phyloP scores from a whole-genome alignment of 2,329 filamentous ascomycete genomes.

The Botrytis medusae region DNA sequence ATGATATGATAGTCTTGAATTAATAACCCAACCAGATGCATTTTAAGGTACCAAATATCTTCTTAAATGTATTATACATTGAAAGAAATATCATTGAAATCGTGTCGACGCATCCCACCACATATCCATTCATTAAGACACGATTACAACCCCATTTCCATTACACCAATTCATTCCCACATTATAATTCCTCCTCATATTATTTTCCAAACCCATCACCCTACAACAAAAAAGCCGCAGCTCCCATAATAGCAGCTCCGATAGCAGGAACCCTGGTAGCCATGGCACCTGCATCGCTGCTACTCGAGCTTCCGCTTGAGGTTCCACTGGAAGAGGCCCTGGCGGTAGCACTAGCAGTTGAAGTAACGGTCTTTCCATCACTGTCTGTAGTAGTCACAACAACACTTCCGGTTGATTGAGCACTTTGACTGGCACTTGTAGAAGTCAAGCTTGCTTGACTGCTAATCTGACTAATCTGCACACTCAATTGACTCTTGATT shows the following conservation, averaged over 20 bases:
- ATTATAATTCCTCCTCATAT: background rate
- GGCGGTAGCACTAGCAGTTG: background rate
- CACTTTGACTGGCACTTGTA: slow-evolving; percentile 27
- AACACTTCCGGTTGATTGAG: background rate
- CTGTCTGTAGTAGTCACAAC: background rate
- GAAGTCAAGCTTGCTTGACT: background rate
- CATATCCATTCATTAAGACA: slow-evolving; percentile 7
- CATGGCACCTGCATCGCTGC: background rate
- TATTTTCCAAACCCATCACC: background rate
- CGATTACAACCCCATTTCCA: background rate
- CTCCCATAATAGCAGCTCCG: background rate
- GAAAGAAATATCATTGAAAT: background rate
- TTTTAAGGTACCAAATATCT: background rate
- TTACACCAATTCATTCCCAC: background rate
- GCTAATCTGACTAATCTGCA: slow-evolving; percentile 19
- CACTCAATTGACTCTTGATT: slow-evolving; percentile 14
- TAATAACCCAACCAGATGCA: background rate
- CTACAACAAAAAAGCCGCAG: slow-evolving; percentile 10
- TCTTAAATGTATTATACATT: background rate
- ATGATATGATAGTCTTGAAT: background rate
- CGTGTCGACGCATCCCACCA: background rate
- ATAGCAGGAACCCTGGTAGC: background rate
- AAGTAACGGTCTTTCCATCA: background rate
- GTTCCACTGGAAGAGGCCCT: background rate
- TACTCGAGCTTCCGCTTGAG: background rate